Evolutionary conservation across 305 asterid genomes (phyloP).

Genomic region (Fraxinus baroniana): DNA sequence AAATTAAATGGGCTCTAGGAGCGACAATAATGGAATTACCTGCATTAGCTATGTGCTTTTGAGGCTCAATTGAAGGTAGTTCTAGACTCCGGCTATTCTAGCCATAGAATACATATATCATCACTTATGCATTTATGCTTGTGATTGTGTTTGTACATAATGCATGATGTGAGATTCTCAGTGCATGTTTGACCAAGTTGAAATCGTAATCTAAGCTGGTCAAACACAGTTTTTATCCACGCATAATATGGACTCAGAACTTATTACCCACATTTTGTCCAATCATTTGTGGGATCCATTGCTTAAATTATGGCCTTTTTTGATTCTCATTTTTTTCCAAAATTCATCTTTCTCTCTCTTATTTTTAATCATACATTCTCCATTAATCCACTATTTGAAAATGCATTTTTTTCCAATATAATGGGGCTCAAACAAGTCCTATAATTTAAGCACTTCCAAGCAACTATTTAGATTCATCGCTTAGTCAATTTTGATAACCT

Average conservation of each 20-base stretch:
- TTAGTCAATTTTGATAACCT: constrained; percentile 14
- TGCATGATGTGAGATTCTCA: background rate
- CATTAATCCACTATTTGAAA: no score
- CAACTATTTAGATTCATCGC: background rate
- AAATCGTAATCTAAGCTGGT: background rate
- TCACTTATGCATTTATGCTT: background rate
- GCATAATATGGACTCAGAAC: background rate
- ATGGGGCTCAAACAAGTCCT: no score
- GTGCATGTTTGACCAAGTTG: background rate
- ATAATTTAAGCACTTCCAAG: background rate
- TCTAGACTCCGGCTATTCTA: background rate
- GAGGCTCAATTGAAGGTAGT: constrained; percentile 15
- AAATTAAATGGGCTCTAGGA: background rate
- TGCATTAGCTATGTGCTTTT: constrained; percentile 19
- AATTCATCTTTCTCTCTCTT: no score
- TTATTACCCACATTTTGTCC: background rate
- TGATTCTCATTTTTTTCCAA: no score
- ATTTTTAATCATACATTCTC: no score
- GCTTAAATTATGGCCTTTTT: background rate
- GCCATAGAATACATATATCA: background rate
- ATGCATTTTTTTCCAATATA: no score
- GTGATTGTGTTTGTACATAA: background rate
- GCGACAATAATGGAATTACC: background rate
- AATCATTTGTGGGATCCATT: background rate
- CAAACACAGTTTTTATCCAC: background rate